Percentiles rank a stretch among this genome's conserved stretches.
Evolutionary conservation across 495 filamentous ascomycete genomes (phyloP).

Genomic region (Barbatosphaeria neglecta): DNA sequence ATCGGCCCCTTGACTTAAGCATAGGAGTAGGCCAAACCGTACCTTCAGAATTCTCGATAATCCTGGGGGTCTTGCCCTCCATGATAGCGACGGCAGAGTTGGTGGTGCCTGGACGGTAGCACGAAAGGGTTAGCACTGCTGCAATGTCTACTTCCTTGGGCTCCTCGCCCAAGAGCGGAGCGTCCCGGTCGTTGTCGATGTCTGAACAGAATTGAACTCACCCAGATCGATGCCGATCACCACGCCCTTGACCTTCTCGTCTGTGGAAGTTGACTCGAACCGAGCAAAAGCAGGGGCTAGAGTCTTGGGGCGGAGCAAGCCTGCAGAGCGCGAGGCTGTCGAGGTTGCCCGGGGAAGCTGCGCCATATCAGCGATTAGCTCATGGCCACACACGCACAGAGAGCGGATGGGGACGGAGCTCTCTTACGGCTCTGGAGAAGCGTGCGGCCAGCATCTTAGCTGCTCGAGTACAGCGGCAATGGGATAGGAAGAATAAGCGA

Average conservation of each 20-base stretch:
- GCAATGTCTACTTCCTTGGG: constrained; percentile 14
- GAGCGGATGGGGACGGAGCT: constrained; percentile 2
- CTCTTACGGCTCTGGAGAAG: constrained; percentile 55
- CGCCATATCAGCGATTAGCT: constrained; percentile 9
- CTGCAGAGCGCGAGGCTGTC: constrained; percentile 48
- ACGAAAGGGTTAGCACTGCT: too few species aligned
- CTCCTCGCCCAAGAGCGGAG: constrained; percentile 1
- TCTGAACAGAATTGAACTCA: constrained; percentile 34
- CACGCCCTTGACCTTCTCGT: constrained; percentile 78
- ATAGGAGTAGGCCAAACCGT: constrained; percentile 15
- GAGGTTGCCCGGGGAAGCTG: constrained; percentile 48
- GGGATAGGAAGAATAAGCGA: constrained; percentile 7
- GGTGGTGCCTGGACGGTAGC: constrained; percentile 72
- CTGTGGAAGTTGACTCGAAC: constrained; percentile 62
- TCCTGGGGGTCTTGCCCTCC: constrained; percentile 90
- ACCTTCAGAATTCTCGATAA: constrained; percentile 98
- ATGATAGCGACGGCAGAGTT: constrained; percentile 97
- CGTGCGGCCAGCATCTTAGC: constrained; percentile 53
- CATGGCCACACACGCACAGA: not conserved
- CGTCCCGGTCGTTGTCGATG: too few species aligned
- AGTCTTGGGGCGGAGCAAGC: constrained; percentile 31
- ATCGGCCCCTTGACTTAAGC: too few species aligned
- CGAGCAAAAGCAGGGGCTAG: constrained; percentile 39
- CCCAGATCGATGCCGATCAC: constrained; percentile 99
- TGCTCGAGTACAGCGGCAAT: constrained; percentile 17